Percentiles rank a stretch among this genome's conserved stretches.
Conservation (phyloP, 2,329 filamentous ascomycete genomes). For the Calonectria hongkongensis region DNA sequence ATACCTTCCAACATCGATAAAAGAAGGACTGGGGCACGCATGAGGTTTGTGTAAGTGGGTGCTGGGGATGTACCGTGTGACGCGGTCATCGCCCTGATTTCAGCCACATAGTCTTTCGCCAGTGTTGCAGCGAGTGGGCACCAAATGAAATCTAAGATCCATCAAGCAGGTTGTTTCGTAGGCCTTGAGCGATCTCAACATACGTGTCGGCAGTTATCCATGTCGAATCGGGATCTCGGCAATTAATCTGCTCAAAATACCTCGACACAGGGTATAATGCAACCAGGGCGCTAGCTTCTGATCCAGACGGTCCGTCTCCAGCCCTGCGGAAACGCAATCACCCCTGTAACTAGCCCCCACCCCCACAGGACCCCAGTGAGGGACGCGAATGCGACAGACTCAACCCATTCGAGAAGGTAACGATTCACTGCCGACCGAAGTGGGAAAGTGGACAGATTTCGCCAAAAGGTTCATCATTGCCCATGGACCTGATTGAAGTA, state of each 20-base stretch:
- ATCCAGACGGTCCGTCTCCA: too few species aligned
- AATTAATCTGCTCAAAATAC: constrained; percentile 19
- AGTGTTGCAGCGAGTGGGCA: neutral
- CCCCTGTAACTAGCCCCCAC: neutral
- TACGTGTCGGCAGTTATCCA: neutral
- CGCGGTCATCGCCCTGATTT: neutral
- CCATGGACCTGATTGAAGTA: too few species aligned
- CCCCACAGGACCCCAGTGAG: too few species aligned
- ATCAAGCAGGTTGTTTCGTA: neutral
- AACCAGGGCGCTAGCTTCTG: neutral
- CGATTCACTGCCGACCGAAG: too few species aligned
- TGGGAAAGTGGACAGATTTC: too few species aligned
- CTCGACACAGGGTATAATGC: neutral
- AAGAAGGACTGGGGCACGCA: neutral
- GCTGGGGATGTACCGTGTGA: neutral
- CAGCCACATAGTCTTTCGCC: neutral
- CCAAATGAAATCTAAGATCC: neutral
- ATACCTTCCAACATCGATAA: neutral
- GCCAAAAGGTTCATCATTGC: too few species aligned
- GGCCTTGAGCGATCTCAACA: neutral
- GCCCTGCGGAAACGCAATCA: neutral
- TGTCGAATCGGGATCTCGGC: constrained; percentile 1
- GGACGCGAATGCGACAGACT: too few species aligned
- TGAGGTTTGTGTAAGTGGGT: neutral
- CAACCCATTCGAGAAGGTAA: too few species aligned